Base-by-base conservation (phyloP, 2,329 filamentous ascomycete species). In the Xylariales sp. region DNA sequence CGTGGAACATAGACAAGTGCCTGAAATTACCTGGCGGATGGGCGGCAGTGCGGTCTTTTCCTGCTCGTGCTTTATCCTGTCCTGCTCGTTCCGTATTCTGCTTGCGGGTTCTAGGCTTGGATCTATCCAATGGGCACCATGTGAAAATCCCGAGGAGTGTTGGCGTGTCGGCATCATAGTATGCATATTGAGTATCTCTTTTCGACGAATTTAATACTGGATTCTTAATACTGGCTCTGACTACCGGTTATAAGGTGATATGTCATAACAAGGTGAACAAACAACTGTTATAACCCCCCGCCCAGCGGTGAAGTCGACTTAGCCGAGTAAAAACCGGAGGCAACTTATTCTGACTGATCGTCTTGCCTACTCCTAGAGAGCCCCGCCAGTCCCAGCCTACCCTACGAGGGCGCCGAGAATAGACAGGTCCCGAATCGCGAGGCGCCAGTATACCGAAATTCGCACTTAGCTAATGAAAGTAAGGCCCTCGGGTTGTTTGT, bases 21-120 rank as follows among this genome's bases (percentile, higher is more conserved):
- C 18, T 34, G 7, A 55, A 55, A 61, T 65, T 82, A 86, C 85
- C 83, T 86, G 83, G 71, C 83, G 81, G 57, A 88, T 86, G 1
- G 86, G 84, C 23, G 86, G 86, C 28, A 88, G 78, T 43, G 81
- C 80, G 36, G 85, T 75, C 65, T 77, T 76, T 68, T 81, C 79
- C n/a, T 75, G 75, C 61, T 23, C 23, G 23, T 23, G 23, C 23
- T 23, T 23, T 23, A 23, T 23, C 23, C 23, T 23, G 23, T 23
- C 23, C 23, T 23, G 23, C 23, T 23, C 23, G 23, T 23, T 23
- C 23, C 78, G 79, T 54, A 78, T 77, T 46, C 79, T 78, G 34
- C 76, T 74, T 18, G 77, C 75, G 41, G 77, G 78, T 36, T 81
- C 80, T 39, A 78, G 73, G 60, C 79, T 76, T 68, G 74, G 65